phyloP scores from a whole-genome alignment of 768 basidiomycete species.

The Dentipellis fragilis region DNA sequence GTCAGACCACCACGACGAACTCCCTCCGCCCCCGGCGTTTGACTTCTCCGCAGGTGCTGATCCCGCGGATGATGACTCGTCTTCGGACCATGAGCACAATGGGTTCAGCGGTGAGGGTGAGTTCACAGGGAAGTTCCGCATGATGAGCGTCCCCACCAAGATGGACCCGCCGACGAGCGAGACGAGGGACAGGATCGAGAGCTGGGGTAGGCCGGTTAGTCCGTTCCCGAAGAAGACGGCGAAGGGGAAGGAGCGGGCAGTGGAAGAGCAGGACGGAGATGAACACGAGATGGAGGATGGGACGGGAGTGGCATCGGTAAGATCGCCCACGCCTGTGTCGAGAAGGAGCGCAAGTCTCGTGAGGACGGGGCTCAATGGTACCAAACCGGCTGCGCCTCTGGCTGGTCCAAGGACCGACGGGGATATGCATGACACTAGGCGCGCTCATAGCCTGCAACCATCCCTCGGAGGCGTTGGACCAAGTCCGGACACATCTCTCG shows the following conservation, averaged over 20 bases:
- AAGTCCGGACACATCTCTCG: no score
- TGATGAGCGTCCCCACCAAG: slow-evolving; percentile 50
- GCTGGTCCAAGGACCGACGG: no score
- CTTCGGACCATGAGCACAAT: slow-evolving; percentile 16
- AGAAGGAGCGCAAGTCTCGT: no score
- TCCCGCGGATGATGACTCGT: slow-evolving; percentile 1
- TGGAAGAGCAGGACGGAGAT: slow-evolving; percentile 20
- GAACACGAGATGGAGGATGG: slow-evolving; percentile 9
- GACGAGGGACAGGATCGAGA: slow-evolving; percentile 37
- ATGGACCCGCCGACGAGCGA: slow-evolving; percentile 52
- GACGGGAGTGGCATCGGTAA: no score
- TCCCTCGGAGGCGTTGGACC: no score
- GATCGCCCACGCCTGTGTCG: no score
- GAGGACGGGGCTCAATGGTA: no score
- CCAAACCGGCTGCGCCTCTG: no score
- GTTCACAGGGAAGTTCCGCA: slow-evolving; percentile 57
- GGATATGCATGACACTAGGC: no score
- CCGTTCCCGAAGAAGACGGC: slow-evolving; percentile 37
- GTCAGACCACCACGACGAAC: slow-evolving; percentile 2
- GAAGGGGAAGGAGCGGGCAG: slow-evolving; percentile 12
- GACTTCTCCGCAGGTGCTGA: slow-evolving; percentile 11
- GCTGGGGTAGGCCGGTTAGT: slow-evolving; percentile 64
- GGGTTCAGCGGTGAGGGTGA: slow-evolving; percentile 41
- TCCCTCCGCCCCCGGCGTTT: slow-evolving; percentile 13
- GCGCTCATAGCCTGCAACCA: no score